Conservation (phyloP, 2,329 filamentous ascomycete species). For the Escovopsis weberi region DNA sequence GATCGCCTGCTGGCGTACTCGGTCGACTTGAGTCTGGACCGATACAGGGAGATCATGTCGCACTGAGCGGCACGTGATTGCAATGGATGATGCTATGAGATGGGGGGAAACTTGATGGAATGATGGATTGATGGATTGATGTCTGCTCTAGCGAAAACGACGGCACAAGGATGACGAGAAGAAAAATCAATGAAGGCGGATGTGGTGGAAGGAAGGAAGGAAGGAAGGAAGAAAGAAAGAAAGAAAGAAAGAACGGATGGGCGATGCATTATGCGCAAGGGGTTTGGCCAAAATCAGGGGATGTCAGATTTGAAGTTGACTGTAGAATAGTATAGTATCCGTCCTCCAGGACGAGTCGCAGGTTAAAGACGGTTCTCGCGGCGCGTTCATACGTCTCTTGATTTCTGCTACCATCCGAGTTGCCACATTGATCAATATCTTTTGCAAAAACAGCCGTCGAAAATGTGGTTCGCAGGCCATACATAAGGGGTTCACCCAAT, state of each 20-base stretch:
- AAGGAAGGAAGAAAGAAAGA: not conserved
- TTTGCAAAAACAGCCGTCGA: not conserved
- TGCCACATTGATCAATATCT: too few species aligned
- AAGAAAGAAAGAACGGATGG: not conserved
- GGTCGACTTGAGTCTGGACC: constrained; percentile 51
- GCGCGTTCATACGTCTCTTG: too few species aligned
- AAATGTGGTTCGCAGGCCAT: not conserved
- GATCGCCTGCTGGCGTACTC: constrained; percentile 59
- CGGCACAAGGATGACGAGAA: not conserved
- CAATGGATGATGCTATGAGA: not conserved
- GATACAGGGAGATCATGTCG: constrained; percentile 51
- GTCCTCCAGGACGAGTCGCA: not conserved
- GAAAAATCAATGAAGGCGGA: not conserved
- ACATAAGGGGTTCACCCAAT: too few species aligned
- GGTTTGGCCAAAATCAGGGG: not conserved
- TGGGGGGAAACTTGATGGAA: not conserved
- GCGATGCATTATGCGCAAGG: too few species aligned
- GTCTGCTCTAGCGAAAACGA: not conserved
- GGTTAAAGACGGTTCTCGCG: constrained; percentile 1
- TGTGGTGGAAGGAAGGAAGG: not conserved
- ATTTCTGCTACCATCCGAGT: not conserved
- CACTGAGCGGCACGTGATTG: constrained; percentile 12
- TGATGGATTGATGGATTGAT: not conserved
- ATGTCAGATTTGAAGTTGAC: not conserved
- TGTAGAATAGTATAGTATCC: constrained; percentile 3